These are phyloP conservation scores for Plasmodium knowlesi DNA, from an alignment of 169 alveolate species.

Conservation along the genomic window DNA sequence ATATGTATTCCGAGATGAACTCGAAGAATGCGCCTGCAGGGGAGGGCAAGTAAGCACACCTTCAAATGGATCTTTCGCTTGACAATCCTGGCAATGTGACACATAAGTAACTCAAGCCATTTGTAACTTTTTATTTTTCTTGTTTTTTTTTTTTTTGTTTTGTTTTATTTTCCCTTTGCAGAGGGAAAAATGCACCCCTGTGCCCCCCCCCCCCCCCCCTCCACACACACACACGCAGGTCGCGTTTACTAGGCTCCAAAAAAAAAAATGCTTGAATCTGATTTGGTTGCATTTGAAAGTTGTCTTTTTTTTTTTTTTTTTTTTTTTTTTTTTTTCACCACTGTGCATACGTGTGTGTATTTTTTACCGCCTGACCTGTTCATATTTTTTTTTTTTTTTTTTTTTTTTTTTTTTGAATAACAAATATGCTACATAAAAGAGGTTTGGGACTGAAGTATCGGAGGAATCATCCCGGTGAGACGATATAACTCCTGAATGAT, in stretches of 20 bases:
- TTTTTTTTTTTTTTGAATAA: neutral
- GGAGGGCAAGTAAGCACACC: neutral
- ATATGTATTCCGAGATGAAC: slow-evolving; percentile 2
- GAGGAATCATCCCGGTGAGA: neutral
- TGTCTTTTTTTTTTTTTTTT: neutral
- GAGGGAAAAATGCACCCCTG: neutral
- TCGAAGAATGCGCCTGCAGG: neutral
- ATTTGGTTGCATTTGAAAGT: neutral
- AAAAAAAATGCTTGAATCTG: neutral
- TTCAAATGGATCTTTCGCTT: neutral
- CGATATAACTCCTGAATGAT: neutral
- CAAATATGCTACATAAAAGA: neutral
- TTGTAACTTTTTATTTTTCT: too few relatives aligned
- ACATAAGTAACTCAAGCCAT: neutral
- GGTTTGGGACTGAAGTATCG: neutral
- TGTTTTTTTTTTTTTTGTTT: too few relatives aligned
- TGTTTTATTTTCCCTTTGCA: neutral
- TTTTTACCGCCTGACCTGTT: neutral
- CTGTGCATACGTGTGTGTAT: neutral
- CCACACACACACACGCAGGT: neutral
- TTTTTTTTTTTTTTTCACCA: neutral
- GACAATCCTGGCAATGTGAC: neutral
- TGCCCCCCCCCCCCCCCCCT: neutral
- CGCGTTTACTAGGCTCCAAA: neutral
- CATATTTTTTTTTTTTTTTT: neutral